Evolutionary conservation across 2,329 filamentous ascomycete species (phyloP).

Genomic region (Harringtonia aguacate): DNA sequence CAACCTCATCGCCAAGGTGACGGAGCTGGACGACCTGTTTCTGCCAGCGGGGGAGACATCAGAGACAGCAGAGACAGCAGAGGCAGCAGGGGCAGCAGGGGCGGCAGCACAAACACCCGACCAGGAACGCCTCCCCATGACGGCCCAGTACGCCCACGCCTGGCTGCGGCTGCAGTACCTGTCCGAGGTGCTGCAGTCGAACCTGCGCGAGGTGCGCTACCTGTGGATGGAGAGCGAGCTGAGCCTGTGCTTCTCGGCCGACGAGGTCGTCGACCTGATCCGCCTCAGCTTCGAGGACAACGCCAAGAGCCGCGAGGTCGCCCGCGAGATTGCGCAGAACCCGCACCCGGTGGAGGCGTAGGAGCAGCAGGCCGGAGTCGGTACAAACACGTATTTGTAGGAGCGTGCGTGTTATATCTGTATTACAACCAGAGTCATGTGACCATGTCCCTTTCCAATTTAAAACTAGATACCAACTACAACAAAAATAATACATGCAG

Average conservation of each 20-base stretch:
- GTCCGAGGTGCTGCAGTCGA: conserved; percentile 54
- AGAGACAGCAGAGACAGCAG: conserved; percentile 17
- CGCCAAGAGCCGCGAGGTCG: conserved; percentile 43
- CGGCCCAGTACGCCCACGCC: conserved; percentile 47
- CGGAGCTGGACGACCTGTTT: conserved; percentile 50
- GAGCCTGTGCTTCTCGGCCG: conserved; percentile 49
- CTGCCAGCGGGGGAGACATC: conserved; percentile 20
- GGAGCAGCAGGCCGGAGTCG: neutral
- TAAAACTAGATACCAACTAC: too few relatives aligned
- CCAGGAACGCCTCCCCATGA: conserved; percentile 32
- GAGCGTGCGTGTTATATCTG: neutral
- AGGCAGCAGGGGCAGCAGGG: conserved; percentile 13
- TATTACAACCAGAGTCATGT: neutral
- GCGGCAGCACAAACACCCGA: too few relatives aligned
- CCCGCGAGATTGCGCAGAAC: conserved; percentile 45
- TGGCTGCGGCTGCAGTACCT: conserved; percentile 57
- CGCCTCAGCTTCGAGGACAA: conserved; percentile 56
- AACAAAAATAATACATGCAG: neutral
- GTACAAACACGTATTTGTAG: too few relatives aligned
- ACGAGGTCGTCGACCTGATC: conserved; percentile 53
- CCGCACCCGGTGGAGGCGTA: conserved; percentile 26
- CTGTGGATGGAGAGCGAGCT: conserved; percentile 57
- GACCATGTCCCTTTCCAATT: too few relatives aligned
- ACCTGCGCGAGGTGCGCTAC: conserved; percentile 51
- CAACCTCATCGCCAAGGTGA: conserved; percentile 44